These are phyloP conservation scores for Aspergillaceae sp. DNA, from an alignment of 2,329 filamentous ascomycete species.

Conservation along the genomic window DNA sequence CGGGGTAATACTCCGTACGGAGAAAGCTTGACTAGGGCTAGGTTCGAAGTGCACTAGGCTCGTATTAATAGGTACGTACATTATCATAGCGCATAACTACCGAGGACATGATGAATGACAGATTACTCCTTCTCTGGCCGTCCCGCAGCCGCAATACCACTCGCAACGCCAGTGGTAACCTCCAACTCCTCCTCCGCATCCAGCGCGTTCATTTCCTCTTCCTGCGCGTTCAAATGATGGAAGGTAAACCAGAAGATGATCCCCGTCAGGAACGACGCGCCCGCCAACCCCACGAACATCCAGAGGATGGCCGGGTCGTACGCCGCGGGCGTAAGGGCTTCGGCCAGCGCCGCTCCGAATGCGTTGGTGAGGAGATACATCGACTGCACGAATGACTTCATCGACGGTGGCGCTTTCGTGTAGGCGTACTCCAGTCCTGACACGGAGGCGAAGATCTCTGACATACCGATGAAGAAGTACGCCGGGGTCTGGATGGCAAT, in stretches of 20 bases:
- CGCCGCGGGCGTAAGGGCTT: constrained; percentile 52
- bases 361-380: constrained; percentile 52
- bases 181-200: constrained; percentile 26
- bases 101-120: too few relatives aligned
- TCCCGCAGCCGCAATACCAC: too few relatives aligned
- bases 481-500: constrained; percentile 39
- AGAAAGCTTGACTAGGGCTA: too few relatives aligned
- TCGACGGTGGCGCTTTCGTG: constrained; percentile 61
- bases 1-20: too few relatives aligned
- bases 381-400: constrained; percentile 55
- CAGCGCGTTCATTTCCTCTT: constrained; percentile 44
- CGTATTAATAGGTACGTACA: too few relatives aligned
- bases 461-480: constrained; percentile 39
- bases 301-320: constrained; percentile 58
- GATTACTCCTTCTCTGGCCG: not conserved
- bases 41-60: too few relatives aligned
- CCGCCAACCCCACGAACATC: constrained; percentile 55
- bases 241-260: constrained; percentile 48
- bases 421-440: constrained; percentile 65
- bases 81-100: too few relatives aligned
- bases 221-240: constrained; percentile 40
- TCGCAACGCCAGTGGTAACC: too few relatives aligned
- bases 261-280: constrained; percentile 42
- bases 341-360: constrained; percentile 51
- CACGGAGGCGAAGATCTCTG: constrained; percentile 56